These are phyloP conservation scores for Lepiota brunneoincarnata DNA, from an alignment of 768 basidiomycete species.

Conservation along the genomic window DNA sequence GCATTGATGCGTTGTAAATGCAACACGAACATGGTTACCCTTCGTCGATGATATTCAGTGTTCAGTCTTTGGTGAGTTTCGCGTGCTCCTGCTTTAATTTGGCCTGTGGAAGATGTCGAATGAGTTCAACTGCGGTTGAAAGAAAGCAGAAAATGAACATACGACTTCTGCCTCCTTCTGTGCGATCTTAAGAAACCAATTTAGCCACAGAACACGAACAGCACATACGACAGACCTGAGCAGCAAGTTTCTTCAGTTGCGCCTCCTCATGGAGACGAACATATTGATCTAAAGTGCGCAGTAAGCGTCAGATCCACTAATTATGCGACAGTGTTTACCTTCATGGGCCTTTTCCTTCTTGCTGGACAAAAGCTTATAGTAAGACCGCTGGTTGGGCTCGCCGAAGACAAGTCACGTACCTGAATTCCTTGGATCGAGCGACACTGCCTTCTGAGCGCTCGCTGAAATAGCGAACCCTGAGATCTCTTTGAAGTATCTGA, in stretches of 20 bases:
- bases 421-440: slow-evolving; percentile 61
- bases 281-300: slow-evolving; percentile 54
- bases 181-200: slow-evolving; percentile 24
- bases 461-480: slow-evolving; percentile 34
- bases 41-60: too few species aligned
- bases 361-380: slow-evolving; percentile 32
- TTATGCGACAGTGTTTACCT: slow-evolving; percentile 13
- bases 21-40: too few species aligned
- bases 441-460: slow-evolving; percentile 52
- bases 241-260: slow-evolving; percentile 57
- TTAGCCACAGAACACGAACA: not conserved
- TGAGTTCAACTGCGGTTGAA: not conserved
- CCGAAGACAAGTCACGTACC: slow-evolving; percentile 32
- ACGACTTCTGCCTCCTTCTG: slow-evolving; percentile 34
- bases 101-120: slow-evolving; percentile 17
- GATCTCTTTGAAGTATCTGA: too few species aligned
- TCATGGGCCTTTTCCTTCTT: slow-evolving; percentile 76
- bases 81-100: slow-evolving; percentile 22
- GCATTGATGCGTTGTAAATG: too few species aligned
- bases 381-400: slow-evolving; percentile 17
- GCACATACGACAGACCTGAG: slow-evolving; percentile 37
- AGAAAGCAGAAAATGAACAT: slow-evolving; percentile 3
- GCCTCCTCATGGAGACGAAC: slow-evolving; percentile 55
- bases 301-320: not conserved
- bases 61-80: not conserved